Evolutionary conservation across 2,329 filamentous ascomycete genomes (phyloP).

Genomic region (Tolypocladium inflatum): DNA sequence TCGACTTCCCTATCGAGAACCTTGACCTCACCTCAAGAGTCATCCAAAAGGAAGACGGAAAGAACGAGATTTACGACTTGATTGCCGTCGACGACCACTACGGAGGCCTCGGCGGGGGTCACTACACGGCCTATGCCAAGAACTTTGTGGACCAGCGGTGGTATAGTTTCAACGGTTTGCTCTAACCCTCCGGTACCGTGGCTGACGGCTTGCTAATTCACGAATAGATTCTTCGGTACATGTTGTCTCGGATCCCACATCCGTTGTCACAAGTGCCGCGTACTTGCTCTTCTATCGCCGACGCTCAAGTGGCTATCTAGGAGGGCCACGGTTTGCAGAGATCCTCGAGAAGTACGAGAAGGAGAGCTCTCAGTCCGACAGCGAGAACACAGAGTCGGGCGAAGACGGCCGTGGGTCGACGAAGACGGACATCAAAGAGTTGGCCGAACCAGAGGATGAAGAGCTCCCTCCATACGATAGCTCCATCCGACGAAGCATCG

Average conservation of each 20-base stretch:
- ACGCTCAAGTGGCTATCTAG: constrained; percentile 66
- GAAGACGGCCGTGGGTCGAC: constrained; percentile 58
- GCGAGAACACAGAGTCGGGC: constrained; percentile 49
- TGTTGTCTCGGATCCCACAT: constrained; percentile 46
- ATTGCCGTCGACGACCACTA: constrained; percentile 96
- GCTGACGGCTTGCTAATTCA: not conserved
- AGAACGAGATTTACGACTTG: constrained; percentile 80
- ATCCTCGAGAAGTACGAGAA: constrained; percentile 57
- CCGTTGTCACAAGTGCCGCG: constrained; percentile 64
- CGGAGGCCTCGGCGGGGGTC: constrained; percentile 84
- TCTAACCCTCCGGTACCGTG: not conserved
- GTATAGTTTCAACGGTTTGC: constrained; percentile 92
- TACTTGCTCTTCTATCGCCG: constrained; percentile 96
- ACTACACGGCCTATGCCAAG: constrained; percentile 91
- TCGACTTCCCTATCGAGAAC: constrained; percentile 85
- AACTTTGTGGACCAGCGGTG: constrained; percentile 84
- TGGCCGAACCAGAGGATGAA: constrained; percentile 16
- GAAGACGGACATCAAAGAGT: constrained; percentile 23
- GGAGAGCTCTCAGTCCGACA: constrained; percentile 32
- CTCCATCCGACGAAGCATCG: constrained; percentile 32
- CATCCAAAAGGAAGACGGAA: constrained; percentile 69
- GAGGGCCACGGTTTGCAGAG: constrained; percentile 64
- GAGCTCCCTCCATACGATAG: constrained; percentile 22
- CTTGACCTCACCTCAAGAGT: constrained; percentile 76
- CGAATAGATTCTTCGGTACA: constrained; percentile 63